These are phyloP conservation scores for Cladosporium phlei DNA, from an alignment of 2,329 filamentous ascomycete species.

Conservation along the genomic window DNA sequence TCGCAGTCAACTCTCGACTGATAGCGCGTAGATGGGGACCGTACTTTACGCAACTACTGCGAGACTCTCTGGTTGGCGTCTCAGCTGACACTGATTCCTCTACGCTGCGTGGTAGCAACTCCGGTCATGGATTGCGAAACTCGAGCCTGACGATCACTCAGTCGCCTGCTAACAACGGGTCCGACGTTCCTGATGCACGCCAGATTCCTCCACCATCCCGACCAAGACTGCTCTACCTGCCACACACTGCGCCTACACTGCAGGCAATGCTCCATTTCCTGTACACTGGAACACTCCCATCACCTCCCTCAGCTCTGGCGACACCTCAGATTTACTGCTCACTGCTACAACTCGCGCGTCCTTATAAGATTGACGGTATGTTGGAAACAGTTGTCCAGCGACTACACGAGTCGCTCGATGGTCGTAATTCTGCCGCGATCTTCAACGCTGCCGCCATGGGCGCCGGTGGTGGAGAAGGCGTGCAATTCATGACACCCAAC, in stretches of 20 bases:
- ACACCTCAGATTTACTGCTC: slow-evolving; percentile 96
- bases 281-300: slow-evolving; percentile 84
- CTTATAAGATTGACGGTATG: slow-evolving; percentile 88
- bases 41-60: slow-evolving; percentile 87
- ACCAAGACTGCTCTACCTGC: slow-evolving; percentile 83
- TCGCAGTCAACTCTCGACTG: slow-evolving; percentile 88
- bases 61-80: slow-evolving; percentile 64
- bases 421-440: slow-evolving; percentile 88
- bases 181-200: slow-evolving; percentile 49
- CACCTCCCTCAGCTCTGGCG: slow-evolving; percentile 70
- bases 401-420: slow-evolving; percentile 82
- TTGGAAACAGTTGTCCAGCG: slow-evolving; percentile 89
- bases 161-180: slow-evolving; percentile 43
- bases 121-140: slow-evolving; percentile 58
- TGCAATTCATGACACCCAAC: slow-evolving; percentile 54
- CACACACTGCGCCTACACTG: slow-evolving; percentile 84
- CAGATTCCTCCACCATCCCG: slow-evolving; percentile 56
- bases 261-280: slow-evolving; percentile 88
- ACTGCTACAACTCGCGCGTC: slow-evolving; percentile 83
- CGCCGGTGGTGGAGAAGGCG: slow-evolving; percentile 82
- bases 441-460: slow-evolving; percentile 99
- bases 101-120: slow-evolving; percentile 61
- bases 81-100: slow-evolving; percentile 67
- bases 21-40: slow-evolving; percentile 87
- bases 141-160: slow-evolving; percentile 81